These are phyloP conservation scores for Phytopythium chamaehyphon DNA, from an alignment of 352 stramenopile genomes.

Conservation along the genomic window DNA sequence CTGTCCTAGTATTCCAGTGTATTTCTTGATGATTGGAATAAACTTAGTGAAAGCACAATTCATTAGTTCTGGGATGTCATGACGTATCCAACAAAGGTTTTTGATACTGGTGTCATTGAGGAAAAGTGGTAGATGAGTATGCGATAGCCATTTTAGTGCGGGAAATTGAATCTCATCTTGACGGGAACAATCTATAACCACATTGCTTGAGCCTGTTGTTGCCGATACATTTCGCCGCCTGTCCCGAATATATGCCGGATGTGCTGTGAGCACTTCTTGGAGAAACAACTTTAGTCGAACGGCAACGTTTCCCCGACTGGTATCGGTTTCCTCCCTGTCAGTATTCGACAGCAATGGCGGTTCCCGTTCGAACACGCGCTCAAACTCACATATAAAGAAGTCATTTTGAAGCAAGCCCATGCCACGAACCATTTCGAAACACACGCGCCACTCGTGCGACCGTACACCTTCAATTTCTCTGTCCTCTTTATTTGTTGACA, in stretches of 20 bases:
- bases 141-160: background rate
- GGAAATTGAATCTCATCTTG: slow-evolving; percentile 1
- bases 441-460: slow-evolving; percentile 7
- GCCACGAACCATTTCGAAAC: slow-evolving; percentile 44
- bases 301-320: background rate
- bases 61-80: slow-evolving; percentile 24
- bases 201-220: too few relatives aligned
- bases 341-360: background rate
- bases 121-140: background rate
- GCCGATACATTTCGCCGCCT: background rate
- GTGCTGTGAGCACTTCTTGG: slow-evolving; percentile 14
- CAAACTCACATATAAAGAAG: slow-evolving; percentile 45
- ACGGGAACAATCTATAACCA: too few relatives aligned
- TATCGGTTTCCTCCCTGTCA: background rate
- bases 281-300: slow-evolving; percentile 21
- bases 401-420: slow-evolving; percentile 52
- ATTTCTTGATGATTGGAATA: slow-evolving; percentile 33
- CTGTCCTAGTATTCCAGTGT: slow-evolving; percentile 31
- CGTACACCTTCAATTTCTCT: too few relatives aligned
- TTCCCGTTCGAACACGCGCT: slow-evolving; percentile 12
- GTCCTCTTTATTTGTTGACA: too few relatives aligned
- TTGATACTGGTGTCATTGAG: background rate
- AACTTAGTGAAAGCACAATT: slow-evolving; percentile 27
- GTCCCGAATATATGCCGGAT: slow-evolving; percentile 5
- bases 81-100: slow-evolving; percentile 9